Conservation (phyloP, 2,329 filamentous ascomycete genomes). For the Teratosphaeriaceae sp. region DNA sequence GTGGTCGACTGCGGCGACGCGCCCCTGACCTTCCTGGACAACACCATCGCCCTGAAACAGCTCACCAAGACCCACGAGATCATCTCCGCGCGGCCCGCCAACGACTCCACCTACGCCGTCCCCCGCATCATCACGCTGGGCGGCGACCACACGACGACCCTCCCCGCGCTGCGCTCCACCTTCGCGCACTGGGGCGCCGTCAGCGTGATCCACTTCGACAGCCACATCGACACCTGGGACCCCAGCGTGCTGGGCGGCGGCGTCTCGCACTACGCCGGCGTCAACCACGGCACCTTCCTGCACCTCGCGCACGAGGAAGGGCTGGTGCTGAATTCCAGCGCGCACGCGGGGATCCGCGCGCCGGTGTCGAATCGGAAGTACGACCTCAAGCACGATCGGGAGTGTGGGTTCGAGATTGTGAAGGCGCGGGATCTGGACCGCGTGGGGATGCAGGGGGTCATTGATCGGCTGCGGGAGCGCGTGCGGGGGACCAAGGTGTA, state of each 20-base stretch:
- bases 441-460: conserved; percentile 41
- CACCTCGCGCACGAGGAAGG: conserved; percentile 58
- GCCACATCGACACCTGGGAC: conserved; percentile 50
- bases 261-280: conserved; percentile 53
- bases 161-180: conserved; percentile 46
- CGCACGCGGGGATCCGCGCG: conserved; percentile 57
- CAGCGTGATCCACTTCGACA: conserved; percentile 54
- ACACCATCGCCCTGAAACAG: conserved; percentile 49
- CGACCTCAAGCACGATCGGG: conserved; percentile 51
- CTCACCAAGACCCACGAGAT: conserved; percentile 47
- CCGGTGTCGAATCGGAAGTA: conserved; percentile 43
- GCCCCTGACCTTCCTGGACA: conserved; percentile 42
- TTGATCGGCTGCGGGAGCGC: conserved; percentile 43
- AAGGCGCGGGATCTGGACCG: conserved; percentile 50
- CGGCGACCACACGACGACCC: conserved; percentile 51
- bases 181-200: conserved; percentile 47
- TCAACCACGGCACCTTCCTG: conserved; percentile 57
- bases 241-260: conserved; percentile 50
- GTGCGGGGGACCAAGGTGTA: conserved; percentile 49
- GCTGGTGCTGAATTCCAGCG: conserved; percentile 51
- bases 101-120: conserved; percentile 38
- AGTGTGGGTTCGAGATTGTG: conserved; percentile 53
- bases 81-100: conserved; percentile 38
- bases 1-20: conserved; percentile 52
- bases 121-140: conserved; percentile 49